A percentile compares a stretch with the other conserved stretches of the same genome.
phyloP scores from a whole-genome alignment of 306 rosid genomes.

The Echinosophora koreensis region DNA sequence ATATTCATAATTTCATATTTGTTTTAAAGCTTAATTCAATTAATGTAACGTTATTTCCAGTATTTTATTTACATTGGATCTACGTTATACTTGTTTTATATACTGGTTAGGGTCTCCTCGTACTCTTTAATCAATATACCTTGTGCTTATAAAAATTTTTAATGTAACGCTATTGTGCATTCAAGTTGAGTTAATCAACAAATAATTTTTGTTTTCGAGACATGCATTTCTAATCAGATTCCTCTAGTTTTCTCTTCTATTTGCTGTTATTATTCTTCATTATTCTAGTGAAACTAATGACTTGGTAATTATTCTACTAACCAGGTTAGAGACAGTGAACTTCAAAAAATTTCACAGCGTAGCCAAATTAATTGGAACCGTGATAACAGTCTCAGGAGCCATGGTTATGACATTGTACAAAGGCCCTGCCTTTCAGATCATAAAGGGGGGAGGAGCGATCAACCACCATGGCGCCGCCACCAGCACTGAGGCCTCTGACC shows the following conservation, averaged over 20 bases:
- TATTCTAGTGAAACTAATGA: constrained; percentile 11
- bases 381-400: constrained; percentile 84
- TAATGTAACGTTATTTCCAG: no score
- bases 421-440: constrained; percentile 76
- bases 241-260: constrained; percentile 3
- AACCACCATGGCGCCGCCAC: constrained; percentile 32
- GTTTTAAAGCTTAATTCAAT: no score
- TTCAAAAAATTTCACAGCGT: constrained; percentile 69
- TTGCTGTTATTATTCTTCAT: constrained; percentile 7
- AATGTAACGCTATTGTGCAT: neutral
- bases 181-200: constrained; percentile 40
- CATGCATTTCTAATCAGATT: constrained; percentile 44
- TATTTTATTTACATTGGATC: no score
- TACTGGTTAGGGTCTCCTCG: no score
- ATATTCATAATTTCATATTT: constrained; percentile 9
- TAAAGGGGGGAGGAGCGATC: constrained; percentile 54
- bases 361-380: constrained; percentile 88
- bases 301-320: neutral
- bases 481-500: constrained; percentile 51
- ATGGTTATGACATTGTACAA: constrained; percentile 98
- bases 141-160: no score
- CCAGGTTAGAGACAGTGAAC: constrained; percentile 86
- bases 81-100: no score
- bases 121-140: no score
- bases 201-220: neutral